phyloP scores from a whole-genome alignment of 148 eudicot genomes.

The Fagopyrum tataricum region DNA sequence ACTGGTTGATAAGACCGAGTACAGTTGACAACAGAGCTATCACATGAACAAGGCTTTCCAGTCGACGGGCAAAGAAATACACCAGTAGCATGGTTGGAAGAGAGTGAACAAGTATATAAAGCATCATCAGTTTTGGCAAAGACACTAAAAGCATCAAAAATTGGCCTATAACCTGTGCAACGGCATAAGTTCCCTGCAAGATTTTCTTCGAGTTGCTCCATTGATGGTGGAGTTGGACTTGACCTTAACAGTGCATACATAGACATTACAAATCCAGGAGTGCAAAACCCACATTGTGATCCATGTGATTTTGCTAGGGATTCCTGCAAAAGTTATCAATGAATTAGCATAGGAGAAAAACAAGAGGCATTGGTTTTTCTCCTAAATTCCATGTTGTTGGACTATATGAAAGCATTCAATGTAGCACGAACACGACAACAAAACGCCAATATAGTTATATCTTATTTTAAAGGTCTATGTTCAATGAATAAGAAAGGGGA shows the following conservation, averaged over 20 bases:
- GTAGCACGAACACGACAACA: too few relatives aligned
- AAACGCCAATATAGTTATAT: too few relatives aligned
- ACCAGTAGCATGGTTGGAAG: conserved; percentile 23
- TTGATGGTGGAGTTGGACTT: conserved; percentile 59
- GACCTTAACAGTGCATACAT: conserved; percentile 95
- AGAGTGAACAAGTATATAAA: conserved; percentile 43
- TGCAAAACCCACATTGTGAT: conserved; percentile 98
- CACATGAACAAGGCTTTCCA: conserved; percentile 92
- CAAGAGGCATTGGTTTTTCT: background rate
- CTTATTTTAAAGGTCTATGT: too few relatives aligned
- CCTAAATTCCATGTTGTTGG: background rate
- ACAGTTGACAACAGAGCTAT: conserved; percentile 21
- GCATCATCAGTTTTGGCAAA: conserved; percentile 80
- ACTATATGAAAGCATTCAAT: too few relatives aligned
- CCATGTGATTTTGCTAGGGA: conserved; percentile 81
- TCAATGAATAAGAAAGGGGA: too few relatives aligned
- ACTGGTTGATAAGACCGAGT: conserved; percentile 30
- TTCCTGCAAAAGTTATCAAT: conserved; percentile 45
- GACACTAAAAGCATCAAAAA: conserved; percentile 86
- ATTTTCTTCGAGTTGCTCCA: conserved; percentile 89
- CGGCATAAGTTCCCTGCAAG: conserved; percentile 97
- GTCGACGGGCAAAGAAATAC: conserved; percentile 91
- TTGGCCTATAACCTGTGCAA: conserved; percentile 97
- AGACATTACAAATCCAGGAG: conserved; percentile 99
- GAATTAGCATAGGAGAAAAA: background rate